Base-by-base conservation (phyloP, 495 filamentous ascomycete genomes). In the Penicillium cinerascens region DNA sequence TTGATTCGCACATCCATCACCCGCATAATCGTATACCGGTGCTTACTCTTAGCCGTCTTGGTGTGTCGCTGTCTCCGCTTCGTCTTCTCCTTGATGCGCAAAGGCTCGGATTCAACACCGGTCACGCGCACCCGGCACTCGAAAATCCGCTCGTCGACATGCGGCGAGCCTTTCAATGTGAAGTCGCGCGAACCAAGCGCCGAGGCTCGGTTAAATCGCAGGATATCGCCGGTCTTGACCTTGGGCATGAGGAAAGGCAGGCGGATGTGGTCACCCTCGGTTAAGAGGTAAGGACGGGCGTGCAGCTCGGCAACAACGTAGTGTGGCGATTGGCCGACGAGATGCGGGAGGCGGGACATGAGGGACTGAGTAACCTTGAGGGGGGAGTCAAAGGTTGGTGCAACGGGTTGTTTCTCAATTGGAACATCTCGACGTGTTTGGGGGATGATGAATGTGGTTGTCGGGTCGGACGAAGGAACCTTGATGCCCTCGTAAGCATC, bases 181-280 rank as follows among this genome's bases (percentile, higher is more conserved):
- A 87, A 96, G 59, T 97, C 93, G 49, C 93, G 80, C 42, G 87
- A 91, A 5, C 93, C 93, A 10, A 98, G 63, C 21, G 80, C 74
- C 6, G 78, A 81, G 17, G 89, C 93, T 20, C 89, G 83, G 71
- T 95, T 91, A 42, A 98, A 81, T 15, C 92, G 88, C 41, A 98
- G 73, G 33, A 90, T 69, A 62, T 96, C 91, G 1, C 93, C 93
- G 0, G 90, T 83, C 46, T 78, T 72, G 1, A 95, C 92, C 23
- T 82, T 83, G 22, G 87, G 85, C 87, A 97, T 91, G 56, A 82
- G 82, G 80, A 97, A 97, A n/a, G 93, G 95, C 38, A 98, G 83
- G n/a, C 90, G 89, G 2, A 98, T 58, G 36, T 78, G 79, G 67
- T 97, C 93, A 54, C 93, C 95, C 29, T 70, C 72, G 0, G 91